These are phyloP conservation scores for Penicillium paxilli DNA, from an alignment of 495 filamentous ascomycete genomes.

Conservation along the genomic window DNA sequence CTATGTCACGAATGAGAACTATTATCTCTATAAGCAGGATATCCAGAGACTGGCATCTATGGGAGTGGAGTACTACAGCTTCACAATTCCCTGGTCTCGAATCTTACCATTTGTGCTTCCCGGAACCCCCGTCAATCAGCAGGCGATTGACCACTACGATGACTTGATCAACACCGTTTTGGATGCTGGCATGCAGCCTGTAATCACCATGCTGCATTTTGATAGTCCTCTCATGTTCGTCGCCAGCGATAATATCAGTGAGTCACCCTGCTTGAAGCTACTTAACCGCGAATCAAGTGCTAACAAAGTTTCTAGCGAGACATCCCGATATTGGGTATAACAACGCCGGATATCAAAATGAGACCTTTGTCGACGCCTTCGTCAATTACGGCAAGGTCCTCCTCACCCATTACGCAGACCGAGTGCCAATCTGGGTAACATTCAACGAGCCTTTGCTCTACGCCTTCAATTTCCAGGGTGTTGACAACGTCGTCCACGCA, in stretches of 20 bases:
- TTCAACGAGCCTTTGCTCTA: conserved; percentile 45
- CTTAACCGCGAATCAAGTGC: too few relatives aligned
- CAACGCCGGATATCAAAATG: conserved; percentile 37
- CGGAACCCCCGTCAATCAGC: conserved; percentile 43
- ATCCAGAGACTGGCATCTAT: conserved; percentile 48
- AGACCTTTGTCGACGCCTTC: conserved; percentile 35
- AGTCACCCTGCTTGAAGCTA: background rate
- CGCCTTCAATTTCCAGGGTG: conserved; percentile 29
- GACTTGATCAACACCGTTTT: conserved; percentile 46
- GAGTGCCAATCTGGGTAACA: conserved; percentile 47
- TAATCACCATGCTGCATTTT: conserved; percentile 44
- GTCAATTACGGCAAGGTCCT: conserved; percentile 41
- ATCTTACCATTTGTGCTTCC: conserved; percentile 45
- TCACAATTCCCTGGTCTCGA: conserved; percentile 46
- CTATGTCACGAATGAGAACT: conserved; percentile 47
- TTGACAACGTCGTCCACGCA: conserved; percentile 36
- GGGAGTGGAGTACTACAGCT: conserved; percentile 50
- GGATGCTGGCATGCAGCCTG: conserved; percentile 40
- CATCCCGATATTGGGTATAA: conserved; percentile 29
- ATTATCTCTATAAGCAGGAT: conserved; percentile 54
- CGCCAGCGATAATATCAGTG: conserved; percentile 22
- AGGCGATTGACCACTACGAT: conserved; percentile 46
- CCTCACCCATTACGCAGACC: conserved; percentile 40
- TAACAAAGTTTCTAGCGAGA: conserved; percentile 3
- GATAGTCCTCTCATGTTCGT: conserved; percentile 38